Conservation (phyloP, 805 yeast species). For the Clavispora santaluciae region DNA sequence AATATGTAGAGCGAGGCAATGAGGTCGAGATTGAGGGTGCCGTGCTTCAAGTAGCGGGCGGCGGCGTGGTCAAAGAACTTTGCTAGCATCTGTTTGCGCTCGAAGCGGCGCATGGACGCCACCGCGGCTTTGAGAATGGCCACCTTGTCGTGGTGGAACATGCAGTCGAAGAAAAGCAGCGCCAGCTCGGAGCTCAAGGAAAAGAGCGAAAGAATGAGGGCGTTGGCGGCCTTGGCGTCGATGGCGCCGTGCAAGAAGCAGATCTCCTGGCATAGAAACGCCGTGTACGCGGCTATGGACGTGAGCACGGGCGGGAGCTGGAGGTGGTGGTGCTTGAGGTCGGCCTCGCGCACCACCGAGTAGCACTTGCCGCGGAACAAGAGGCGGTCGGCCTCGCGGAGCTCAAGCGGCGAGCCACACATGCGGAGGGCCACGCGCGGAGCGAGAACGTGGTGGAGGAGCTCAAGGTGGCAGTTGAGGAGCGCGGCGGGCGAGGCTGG, state of each 20-base stretch:
- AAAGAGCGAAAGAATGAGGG: conserved; percentile 19
- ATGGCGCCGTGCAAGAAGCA: conserved; percentile 9
- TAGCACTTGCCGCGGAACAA: conserved; percentile 31
- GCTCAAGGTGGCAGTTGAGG: conserved; percentile 9
- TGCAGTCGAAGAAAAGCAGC: conserved; percentile 17
- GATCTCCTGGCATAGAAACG: conserved; percentile 18
- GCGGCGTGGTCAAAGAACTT: conserved; percentile 13
- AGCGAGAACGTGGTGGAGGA: conserved; percentile 14
- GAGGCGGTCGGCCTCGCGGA: conserved; percentile 33
- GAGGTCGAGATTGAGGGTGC: conserved; percentile 3
- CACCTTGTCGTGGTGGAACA: conserved; percentile 15
- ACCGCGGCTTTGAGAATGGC: conserved; percentile 5
- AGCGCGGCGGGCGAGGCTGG: neutral
- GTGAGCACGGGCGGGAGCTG: conserved; percentile 11
- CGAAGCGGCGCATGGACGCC: conserved; percentile 20
- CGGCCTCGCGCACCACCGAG: conserved; percentile 22
- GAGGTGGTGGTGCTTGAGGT: conserved; percentile 6
- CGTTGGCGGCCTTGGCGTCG: conserved; percentile 8
- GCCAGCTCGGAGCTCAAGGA: conserved; percentile 17
- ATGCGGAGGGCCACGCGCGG: conserved; percentile 11
- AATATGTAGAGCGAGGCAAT: conserved; percentile 17
- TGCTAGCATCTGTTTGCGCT: conserved; percentile 18
- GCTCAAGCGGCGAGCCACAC: conserved; percentile 8
- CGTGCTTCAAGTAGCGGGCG: conserved; percentile 7
- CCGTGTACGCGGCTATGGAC: conserved; percentile 18